These are phyloP conservation scores for Phytophthora syringae DNA, from an alignment of 352 stramenopile genomes.

Conservation along the genomic window DNA sequence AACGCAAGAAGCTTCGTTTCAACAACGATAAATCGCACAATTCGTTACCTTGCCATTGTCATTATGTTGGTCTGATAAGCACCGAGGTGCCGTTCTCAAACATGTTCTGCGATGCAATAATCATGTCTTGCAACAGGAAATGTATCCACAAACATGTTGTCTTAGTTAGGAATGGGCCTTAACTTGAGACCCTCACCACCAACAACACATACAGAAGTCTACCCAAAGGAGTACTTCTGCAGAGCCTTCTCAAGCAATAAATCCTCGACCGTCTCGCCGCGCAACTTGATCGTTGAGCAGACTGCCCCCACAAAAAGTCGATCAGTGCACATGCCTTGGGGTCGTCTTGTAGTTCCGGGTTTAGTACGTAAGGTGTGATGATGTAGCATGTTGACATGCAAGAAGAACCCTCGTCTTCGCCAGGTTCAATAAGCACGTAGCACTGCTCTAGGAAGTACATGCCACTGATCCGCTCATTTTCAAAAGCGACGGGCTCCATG, in stretches of 20 bases:
- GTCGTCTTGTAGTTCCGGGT: conserved; percentile 22
- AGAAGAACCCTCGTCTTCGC: conserved; percentile 20
- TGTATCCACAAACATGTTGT: no score
- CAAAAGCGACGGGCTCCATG: conserved; percentile 57
- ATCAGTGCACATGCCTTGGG: conserved; percentile 31
- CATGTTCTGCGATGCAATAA: no score
- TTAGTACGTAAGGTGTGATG: conserved; percentile 44
- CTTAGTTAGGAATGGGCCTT: no score
- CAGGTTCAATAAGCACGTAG: conserved; percentile 51
- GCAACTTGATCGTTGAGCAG: conserved; percentile 33
- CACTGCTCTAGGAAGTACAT: conserved; percentile 55
- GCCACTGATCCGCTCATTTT: conserved; percentile 41
- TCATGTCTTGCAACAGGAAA: no score
- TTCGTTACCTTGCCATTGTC: no score
- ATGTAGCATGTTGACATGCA: conserved; percentile 54
- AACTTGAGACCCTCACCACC: no score
- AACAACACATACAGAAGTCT: neutral
- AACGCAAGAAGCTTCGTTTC: no score
- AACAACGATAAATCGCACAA: no score
- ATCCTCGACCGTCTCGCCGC: conserved; percentile 45
- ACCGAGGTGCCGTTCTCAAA: no score
- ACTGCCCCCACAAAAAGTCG: conserved; percentile 37
- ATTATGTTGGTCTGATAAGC: no score
- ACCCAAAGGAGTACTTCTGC: neutral
- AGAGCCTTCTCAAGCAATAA: conserved; percentile 28